Percentiles rank a stretch among this genome's conserved stretches.
Conservation (phyloP, 2,329 filamentous ascomycete species). For the Alternaria sp. region DNA sequence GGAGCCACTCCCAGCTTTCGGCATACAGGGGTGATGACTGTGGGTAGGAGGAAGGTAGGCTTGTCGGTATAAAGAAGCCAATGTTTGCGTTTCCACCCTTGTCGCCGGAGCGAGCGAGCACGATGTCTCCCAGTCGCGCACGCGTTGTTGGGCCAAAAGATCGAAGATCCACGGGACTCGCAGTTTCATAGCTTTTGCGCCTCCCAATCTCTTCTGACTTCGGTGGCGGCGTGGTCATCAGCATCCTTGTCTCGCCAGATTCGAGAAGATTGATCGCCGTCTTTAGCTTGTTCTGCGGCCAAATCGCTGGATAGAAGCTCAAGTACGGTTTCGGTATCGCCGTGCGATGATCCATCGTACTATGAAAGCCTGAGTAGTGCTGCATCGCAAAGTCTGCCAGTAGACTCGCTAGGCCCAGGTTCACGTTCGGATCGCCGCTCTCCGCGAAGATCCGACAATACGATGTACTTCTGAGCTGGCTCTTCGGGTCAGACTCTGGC, state of each 20-base stretch:
- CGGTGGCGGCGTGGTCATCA: neutral
- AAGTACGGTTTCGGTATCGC: slow-evolving; percentile 40
- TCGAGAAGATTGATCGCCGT: slow-evolving; percentile 46
- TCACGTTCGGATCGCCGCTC: slow-evolving; percentile 24
- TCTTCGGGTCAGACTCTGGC: slow-evolving; percentile 33
- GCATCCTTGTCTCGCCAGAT: neutral
- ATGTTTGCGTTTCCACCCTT: slow-evolving; percentile 47
- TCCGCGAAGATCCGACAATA: slow-evolving; percentile 44
- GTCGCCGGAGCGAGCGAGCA: slow-evolving; percentile 52
- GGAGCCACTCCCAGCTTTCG: slow-evolving; percentile 42
- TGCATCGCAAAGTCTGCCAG: slow-evolving; percentile 39
- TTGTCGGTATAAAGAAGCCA: slow-evolving; percentile 46
- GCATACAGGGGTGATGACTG: slow-evolving; percentile 29
- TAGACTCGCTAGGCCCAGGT: slow-evolving; percentile 29
- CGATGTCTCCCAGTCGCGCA: slow-evolving; percentile 50
- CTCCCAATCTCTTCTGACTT: slow-evolving; percentile 5
- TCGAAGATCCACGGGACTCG: slow-evolving; percentile 40
- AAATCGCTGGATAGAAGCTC: slow-evolving; percentile 41
- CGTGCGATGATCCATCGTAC: slow-evolving; percentile 36
- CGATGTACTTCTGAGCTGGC: slow-evolving; percentile 39
- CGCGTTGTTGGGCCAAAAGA: slow-evolving; percentile 30
- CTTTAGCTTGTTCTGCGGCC: slow-evolving; percentile 33
- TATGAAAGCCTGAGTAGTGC: slow-evolving; percentile 42
- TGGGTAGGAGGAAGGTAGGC: slow-evolving; percentile 33
- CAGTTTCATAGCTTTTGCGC: slow-evolving; percentile 36